phyloP scores from a whole-genome alignment of 805 yeast genomes.

The Barnettozyma salicaria region DNA sequence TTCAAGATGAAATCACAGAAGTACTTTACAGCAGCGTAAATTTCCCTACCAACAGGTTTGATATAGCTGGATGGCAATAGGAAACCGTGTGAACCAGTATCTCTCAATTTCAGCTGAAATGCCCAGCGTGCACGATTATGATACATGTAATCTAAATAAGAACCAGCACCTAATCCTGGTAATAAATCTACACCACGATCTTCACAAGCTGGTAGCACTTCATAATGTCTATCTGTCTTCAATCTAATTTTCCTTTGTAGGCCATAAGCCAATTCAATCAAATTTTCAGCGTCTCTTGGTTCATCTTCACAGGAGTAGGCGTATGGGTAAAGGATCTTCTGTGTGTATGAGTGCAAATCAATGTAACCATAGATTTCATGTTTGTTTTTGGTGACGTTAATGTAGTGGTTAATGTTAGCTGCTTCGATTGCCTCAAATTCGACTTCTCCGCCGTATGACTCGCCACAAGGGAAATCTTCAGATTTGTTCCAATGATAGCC shows the following conservation, averaged over 20 bases:
- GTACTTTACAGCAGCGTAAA: conserved; percentile 59
- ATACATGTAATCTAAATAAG: conserved; percentile 79
- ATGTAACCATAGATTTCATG: conserved; percentile 69
- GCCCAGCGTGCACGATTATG: conserved; percentile 81
- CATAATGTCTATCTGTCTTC: conserved; percentile 56
- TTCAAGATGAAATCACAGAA: conserved; percentile 47
- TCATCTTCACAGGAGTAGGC: conserved; percentile 68
- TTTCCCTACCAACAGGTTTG: conserved; percentile 71
- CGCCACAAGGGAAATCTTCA: conserved; percentile 70
- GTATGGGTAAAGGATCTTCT: conserved; percentile 76
- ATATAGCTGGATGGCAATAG: conserved; percentile 66
- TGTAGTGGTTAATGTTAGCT: conserved; percentile 39
- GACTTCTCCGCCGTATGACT: conserved; percentile 70
- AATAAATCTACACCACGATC: conserved; percentile 69
- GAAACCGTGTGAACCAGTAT: conserved; percentile 79
- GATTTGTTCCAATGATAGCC: conserved; percentile 65
- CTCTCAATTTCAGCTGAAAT: conserved; percentile 74
- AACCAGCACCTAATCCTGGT: conserved; percentile 75
- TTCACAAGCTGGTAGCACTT: conserved; percentile 71
- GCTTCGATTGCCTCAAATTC: conserved; percentile 67
- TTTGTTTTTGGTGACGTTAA: conserved; percentile 37
- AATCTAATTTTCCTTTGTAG: conserved; percentile 66
- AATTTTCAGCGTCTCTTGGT: conserved; percentile 77
- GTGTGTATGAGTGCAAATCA: conserved; percentile 82
- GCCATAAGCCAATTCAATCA: conserved; percentile 77